Conservation (phyloP, 2,329 filamentous ascomycete genomes). For the Fulvia fulva region DNA sequence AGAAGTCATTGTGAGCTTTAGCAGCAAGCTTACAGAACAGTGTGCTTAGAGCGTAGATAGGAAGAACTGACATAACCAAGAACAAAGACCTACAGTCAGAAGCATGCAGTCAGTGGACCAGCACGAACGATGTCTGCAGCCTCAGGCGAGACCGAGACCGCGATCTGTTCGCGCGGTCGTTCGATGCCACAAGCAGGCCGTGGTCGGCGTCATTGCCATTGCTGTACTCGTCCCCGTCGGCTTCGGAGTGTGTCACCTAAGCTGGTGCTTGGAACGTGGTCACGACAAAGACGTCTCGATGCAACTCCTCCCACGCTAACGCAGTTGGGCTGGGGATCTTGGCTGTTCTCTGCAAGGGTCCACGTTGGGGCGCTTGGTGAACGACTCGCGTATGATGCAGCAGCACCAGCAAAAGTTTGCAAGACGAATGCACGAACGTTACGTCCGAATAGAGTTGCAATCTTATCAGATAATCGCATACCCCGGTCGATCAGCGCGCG, state of each 20-base stretch:
- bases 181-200: too few species aligned
- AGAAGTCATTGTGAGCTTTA: conserved; percentile 4
- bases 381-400: neutral
- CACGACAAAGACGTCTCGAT: too few species aligned
- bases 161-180: neutral
- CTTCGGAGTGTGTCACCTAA: too few species aligned
- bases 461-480: neutral
- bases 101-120: neutral
- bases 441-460: neutral
- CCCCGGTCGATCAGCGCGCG: neutral
- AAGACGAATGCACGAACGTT: neutral
- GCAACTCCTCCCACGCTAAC: too few species aligned
- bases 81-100: conserved; percentile 4
- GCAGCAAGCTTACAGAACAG: neutral
- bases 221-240: too few species aligned
- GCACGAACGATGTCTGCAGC: neutral
- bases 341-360: neutral
- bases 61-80: neutral
- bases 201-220: too few species aligned
- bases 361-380: neutral
- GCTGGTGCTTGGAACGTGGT: too few species aligned
- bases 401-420: neutral
- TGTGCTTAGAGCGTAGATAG: neutral
- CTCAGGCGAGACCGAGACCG: conserved; percentile 1
- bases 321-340: neutral